Base-by-base conservation (phyloP, 140 eudicot species). In the Ambrosia hybrid region DNA sequence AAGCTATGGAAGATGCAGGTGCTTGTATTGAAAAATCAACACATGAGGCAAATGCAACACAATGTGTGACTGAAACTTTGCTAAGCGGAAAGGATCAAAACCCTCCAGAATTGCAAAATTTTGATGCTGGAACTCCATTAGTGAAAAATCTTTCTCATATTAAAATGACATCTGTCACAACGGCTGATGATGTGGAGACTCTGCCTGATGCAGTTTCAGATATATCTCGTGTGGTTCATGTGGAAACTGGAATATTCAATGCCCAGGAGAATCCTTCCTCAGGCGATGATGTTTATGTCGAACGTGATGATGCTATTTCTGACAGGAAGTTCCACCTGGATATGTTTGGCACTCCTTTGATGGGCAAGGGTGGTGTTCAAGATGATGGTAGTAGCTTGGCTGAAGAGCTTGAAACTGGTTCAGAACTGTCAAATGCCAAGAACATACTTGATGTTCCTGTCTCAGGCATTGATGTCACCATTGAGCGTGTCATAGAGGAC, bases 371-470 rank as follows among this genome's bases (percentile, higher is more conserved):
- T 74, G 72, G 17, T 13, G 67, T 52, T 65, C 46, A 6, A 65
- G 73, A 26, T 55, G 79, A 41, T 8, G n/a, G 26, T 55, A 30
- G 4, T 41, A 66, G 41, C 45, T 5, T 14, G 61, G 51, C 53
- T 15, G 46, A 6, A 34, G 80, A 45, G 55, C 46, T 16, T 68
- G 80, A 76, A 76, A 51, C 62, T 68, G 74, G 61, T 57, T 76
- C 37, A 51, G 81, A 60, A 51, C 64, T 55, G 57, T 60, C 65
- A 38, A 52, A 51, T 53, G 46, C 60, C 17, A 15, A 5, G 14
- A 34, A 55, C 4, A 6, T 58, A 21, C 21, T 56, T 33, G 58
- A 65, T 46, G 49, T 45, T 30, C 60, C 49, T 41, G 68, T 66
- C 13, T 57, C 51, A 4, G 52, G 38, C 46, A 15, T 56, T 26